phyloP scores from a whole-genome alignment of 225 moss, liverwort and hornwort genomes.

The Bryum argenteum region DNA sequence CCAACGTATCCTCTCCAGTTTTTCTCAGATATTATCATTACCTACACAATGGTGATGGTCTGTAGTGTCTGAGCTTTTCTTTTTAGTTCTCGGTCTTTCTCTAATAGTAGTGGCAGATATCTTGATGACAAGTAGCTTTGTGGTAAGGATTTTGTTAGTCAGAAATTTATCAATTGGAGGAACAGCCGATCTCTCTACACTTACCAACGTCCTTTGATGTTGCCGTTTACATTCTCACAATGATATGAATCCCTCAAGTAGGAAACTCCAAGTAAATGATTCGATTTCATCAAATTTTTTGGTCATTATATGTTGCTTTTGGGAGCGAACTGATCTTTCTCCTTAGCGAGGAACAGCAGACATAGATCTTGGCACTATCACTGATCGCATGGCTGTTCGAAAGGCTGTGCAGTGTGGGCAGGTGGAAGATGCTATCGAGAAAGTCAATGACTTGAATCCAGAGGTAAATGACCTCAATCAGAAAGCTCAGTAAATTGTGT shows the following conservation, averaged over 20 bases:
- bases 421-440: conserved; percentile 96
- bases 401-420: conserved; percentile 96
- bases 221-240: not conserved
- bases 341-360: conserved; percentile 89
- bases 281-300: not conserved
- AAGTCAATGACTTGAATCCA: conserved; percentile 94
- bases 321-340: conserved; percentile 21
- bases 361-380: conserved; percentile 92
- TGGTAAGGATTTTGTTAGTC: conserved; percentile 13
- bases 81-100: conserved; percentile 9
- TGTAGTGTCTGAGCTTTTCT: conserved; percentile 8
- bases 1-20: conserved; percentile 78
- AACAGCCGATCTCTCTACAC: not conserved
- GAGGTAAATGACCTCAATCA: conserved; percentile 49
- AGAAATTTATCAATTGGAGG: not conserved
- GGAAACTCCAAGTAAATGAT: not conserved
- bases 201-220: not conserved
- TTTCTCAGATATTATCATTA: not conserved
- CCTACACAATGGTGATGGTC: conserved; percentile 6
- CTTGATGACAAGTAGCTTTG: conserved; percentile 1
- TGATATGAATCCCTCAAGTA: not conserved
- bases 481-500: not conserved
- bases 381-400: conserved; percentile 95
- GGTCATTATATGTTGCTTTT: not conserved
- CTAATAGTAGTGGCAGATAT: conserved; percentile 7